phyloP scores from a whole-genome alignment of 2,329 filamentous ascomycete genomes.

The Camillea tinctor region DNA sequence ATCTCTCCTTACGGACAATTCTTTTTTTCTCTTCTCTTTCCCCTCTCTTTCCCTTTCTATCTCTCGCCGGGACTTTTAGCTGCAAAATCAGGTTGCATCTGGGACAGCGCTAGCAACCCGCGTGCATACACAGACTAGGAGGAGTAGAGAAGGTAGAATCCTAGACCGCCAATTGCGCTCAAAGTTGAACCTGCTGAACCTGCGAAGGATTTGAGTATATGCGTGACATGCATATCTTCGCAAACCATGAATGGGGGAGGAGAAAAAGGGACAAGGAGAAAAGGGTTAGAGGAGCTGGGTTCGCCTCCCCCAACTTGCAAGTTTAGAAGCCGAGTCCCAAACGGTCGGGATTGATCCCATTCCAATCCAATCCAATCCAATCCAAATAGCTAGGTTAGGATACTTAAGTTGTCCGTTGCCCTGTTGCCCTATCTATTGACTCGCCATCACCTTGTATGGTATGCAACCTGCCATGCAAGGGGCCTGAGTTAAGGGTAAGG shows the following conservation, averaged over 20 bases:
- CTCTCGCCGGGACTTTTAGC: too few species aligned
- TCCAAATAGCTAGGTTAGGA: background rate
- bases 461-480: background rate
- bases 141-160: background rate
- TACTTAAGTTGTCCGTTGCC: background rate
- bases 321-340: background rate
- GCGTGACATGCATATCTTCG: background rate
- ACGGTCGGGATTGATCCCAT: background rate
- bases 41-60: too few species aligned
- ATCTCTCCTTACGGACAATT: too few species aligned
- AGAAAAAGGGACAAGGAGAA: background rate
- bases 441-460: background rate
- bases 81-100: background rate
- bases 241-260: background rate
- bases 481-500: background rate
- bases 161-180: background rate
- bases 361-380: too few species aligned
- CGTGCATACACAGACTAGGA: background rate
- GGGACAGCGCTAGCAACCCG: background rate
- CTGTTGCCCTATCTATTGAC: background rate
- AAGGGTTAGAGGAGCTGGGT: background rate
- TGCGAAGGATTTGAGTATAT: background rate
- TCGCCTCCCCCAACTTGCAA: background rate
- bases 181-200: background rate
- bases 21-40: too few species aligned